These are phyloP conservation scores for Cadophora luteo-olivacea DNA, from an alignment of 2,329 filamentous ascomycete species.

Conservation along the genomic window DNA sequence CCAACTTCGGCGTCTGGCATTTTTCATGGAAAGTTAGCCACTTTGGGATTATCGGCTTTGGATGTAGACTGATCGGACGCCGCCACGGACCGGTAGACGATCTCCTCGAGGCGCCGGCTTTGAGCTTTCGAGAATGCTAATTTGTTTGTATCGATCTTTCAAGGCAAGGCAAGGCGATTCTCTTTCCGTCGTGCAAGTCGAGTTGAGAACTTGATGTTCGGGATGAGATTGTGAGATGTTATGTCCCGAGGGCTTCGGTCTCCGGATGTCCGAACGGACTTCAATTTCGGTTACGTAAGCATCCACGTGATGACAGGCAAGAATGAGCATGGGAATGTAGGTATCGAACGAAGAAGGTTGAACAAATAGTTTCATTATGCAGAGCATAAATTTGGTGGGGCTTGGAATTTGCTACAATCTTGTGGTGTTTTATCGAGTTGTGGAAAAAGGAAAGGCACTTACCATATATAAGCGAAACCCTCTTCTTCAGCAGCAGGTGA, in stretches of 20 bases:
- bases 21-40: neutral
- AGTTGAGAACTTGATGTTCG: neutral
- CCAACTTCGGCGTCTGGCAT: slow-evolving; percentile 26
- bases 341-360: no score
- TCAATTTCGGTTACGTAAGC: neutral
- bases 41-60: neutral
- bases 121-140: neutral
- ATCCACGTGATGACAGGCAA: neutral
- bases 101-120: neutral
- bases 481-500: no score
- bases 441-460: no score
- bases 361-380: no score
- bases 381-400: no score
- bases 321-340: no score
- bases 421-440: no score
- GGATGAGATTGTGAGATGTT: slow-evolving; percentile 1
- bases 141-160: neutral
- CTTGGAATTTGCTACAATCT: no score
- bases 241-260: neutral
- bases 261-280: neutral
- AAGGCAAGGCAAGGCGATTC: neutral
- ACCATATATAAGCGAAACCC: no score
- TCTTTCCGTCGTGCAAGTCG: neutral
- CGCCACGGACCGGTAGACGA: neutral
- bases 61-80: neutral